phyloP scores from a whole-genome alignment of 352 stramenopile genomes.

The Globisporangium spinosum region DNA sequence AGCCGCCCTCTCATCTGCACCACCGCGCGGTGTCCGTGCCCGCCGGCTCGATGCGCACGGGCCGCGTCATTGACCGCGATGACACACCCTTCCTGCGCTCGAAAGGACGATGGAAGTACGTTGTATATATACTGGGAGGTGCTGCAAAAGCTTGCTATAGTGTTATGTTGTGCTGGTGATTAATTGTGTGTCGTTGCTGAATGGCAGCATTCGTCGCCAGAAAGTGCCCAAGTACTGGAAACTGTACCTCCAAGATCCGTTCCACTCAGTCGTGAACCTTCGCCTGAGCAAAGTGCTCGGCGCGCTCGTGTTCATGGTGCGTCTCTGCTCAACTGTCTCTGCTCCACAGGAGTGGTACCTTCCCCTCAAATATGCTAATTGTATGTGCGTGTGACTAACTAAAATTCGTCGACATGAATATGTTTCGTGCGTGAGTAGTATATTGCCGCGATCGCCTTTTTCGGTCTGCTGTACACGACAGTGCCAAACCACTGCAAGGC shows the following conservation, averaged over 20 bases:
- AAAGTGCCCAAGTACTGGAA: conserved; percentile 83
- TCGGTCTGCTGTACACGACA: conserved; percentile 72
- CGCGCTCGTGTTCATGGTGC: conserved; percentile 31
- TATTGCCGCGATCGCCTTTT: conserved; percentile 57
- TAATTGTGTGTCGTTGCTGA: neutral
- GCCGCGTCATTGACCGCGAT: conserved; percentile 71
- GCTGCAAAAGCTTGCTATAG: too few relatives aligned
- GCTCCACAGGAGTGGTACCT: neutral
- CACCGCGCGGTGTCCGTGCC: conserved; percentile 15
- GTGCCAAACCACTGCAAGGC: conserved; percentile 65
- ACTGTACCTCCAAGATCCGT: conserved; percentile 79
- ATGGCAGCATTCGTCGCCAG: conserved; percentile 62
- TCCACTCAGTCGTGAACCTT: conserved; percentile 82
- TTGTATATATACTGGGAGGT: conserved; percentile 6
- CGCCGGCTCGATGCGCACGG: conserved; percentile 28
- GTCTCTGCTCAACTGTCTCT: neutral
- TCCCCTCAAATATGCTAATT: neutral
- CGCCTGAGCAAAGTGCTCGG: conserved; percentile 74
- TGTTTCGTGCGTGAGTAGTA: conserved; percentile 35
- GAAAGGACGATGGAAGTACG: conserved; percentile 77
- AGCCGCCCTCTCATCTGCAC: conserved; percentile 11
- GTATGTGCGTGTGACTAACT: neutral
- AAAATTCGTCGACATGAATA: neutral
- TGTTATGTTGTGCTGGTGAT: neutral
- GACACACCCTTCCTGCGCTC: conserved; percentile 63